Base-by-base conservation (phyloP, 2,329 filamentous ascomycete genomes). In the Trichoderma lentiforme region DNA sequence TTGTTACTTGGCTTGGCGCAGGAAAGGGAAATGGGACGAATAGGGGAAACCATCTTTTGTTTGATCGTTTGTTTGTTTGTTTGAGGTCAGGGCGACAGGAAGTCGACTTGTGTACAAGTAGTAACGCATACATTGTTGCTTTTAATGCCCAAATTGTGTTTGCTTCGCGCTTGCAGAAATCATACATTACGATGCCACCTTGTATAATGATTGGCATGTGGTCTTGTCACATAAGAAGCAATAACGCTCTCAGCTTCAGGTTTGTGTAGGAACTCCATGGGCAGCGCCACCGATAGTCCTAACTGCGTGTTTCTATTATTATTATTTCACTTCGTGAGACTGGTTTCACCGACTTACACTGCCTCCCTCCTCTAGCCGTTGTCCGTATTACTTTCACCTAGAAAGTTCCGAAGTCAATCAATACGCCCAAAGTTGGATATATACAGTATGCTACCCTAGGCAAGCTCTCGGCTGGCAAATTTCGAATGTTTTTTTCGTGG, bases 1-100 rank as follows among this genome's bases (percentile, higher is more conserved):
- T 39, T 61, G 32, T 36, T 62, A 43, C 11, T 71, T 73, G 68
- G 51, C 34, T 66, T 65, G 72, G 73, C 70, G 70, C 73, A 71
- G 39, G 36, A 63, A 32, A 71, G 65, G 69, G 51, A 70, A 66
- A 57, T 32, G 21, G 71, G 34, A 32, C 36, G 68, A 47, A 43
- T 28, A 61, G 34, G 53, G 47, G 28, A 51, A 62, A 34, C 51
- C 11, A 51, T 53, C 47, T 60, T 30, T 36, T 43, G 39, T 43
- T 43, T 43, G 39, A 9, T 66, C 21, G 15, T 14, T 67, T 43
- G 18, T 43, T 58, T 66, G 15, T 43, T 58, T 60, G 53, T 56
- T 53, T 58, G 67, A 70, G 39, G 28, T 70, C 26, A 24, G 28
- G 39, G 39, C 28, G 67, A 62, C 28, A n/a, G 26, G 18, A 12